Evolutionary conservation across 2,329 filamentous ascomycete genomes (phyloP).

Genomic region (Monascus ruber): DNA sequence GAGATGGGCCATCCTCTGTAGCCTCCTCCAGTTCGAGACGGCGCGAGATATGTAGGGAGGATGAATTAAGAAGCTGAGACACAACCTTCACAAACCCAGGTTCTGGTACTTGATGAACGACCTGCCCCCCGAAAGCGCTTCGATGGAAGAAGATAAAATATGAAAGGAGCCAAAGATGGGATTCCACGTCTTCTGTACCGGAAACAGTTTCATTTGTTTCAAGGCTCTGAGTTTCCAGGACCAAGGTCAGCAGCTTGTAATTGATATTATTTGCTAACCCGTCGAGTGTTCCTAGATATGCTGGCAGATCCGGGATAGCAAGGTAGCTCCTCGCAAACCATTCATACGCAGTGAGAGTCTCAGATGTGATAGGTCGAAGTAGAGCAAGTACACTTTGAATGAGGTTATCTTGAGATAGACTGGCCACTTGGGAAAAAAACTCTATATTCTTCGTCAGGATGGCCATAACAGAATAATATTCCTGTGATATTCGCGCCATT

Average conservation of each 20-base stretch:
- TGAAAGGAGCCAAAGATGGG: slow-evolving; percentile 46
- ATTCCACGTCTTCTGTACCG: slow-evolving; percentile 24
- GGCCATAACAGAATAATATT: slow-evolving; percentile 31
- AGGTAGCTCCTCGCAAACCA: slow-evolving; percentile 37
- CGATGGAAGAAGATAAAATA: slow-evolving; percentile 50
- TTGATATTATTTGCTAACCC: slow-evolving; percentile 38
- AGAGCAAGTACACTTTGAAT: slow-evolving; percentile 28
- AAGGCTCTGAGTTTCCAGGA: slow-evolving; percentile 22
- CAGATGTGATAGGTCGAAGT: slow-evolving; percentile 31
- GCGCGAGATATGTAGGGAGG: slow-evolving; percentile 43
- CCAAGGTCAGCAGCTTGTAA: slow-evolving; percentile 37
- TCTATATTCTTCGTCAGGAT: slow-evolving; percentile 20
- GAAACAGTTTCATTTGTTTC: slow-evolving; percentile 13
- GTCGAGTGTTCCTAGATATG: slow-evolving; percentile 27
- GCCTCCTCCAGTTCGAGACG: slow-evolving; percentile 35
- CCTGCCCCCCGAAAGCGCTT: slow-evolving; percentile 30
- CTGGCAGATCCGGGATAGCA: slow-evolving; percentile 30
- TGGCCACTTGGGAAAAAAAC: slow-evolving; percentile 6
- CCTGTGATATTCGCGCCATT: slow-evolving; percentile 24
- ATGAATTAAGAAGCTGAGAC: slow-evolving; percentile 44
- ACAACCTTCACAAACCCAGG: slow-evolving; percentile 46
- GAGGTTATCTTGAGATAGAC: slow-evolving; percentile 18
- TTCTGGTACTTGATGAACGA: slow-evolving; percentile 33
- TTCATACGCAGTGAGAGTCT: slow-evolving; percentile 34
- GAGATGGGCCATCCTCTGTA: slow-evolving; percentile 14